Base-by-base conservation (phyloP, 2,329 filamentous ascomycete genomes). In the Celoporthe dispersa region DNA sequence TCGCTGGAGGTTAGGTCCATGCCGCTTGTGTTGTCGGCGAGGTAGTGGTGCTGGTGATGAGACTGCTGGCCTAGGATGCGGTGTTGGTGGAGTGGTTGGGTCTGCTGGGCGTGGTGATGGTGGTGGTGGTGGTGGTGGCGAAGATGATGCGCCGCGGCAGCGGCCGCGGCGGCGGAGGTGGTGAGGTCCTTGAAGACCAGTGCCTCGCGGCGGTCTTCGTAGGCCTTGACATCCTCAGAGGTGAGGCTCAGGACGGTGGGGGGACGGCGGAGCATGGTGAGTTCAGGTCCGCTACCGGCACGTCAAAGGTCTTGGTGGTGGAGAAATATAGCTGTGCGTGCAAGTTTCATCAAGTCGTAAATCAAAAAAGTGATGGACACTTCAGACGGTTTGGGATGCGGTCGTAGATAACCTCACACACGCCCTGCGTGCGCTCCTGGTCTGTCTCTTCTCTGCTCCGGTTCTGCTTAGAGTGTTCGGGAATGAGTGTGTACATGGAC, bases 211-310 rank as follows among this genome's bases (percentile, higher is more conserved):
- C 89, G 84, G 78, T 91, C 89, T 76, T 93, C 91, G 80, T 92
- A 93, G 67, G 86, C 83, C 53, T 90, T 89, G 53, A 93, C 84
- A 78, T 94, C 91, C 76, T 92, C 89, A 63, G 88, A 84, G 2
- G 91, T 93, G 73, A 93, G 86, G 68, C 86, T 83, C 72, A 94
- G 87, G 19, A 87, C 87, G 62, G 91, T 94, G 14, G 91, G 86
- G 22, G 88, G 86, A 61, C 91, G 77, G 68, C 79, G 79, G n/a
- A 80, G 77, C 79, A 82, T 79, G 31, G 48, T 64, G 37, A 3
- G 55, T n/a, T n/a, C n/a, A n/a, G 16, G n/a, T n/a, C n/a, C n/a
- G 19, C 5, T 28, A 19, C 19, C 9, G 19, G 44, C 1, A 4
- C 19, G 44, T n/a, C 44, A 16, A 44, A 19, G 41, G 41, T 12